These are phyloP conservation scores for Aspergillus funiculosus DNA, from an alignment of 495 filamentous ascomycete species.

Conservation along the genomic window DNA sequence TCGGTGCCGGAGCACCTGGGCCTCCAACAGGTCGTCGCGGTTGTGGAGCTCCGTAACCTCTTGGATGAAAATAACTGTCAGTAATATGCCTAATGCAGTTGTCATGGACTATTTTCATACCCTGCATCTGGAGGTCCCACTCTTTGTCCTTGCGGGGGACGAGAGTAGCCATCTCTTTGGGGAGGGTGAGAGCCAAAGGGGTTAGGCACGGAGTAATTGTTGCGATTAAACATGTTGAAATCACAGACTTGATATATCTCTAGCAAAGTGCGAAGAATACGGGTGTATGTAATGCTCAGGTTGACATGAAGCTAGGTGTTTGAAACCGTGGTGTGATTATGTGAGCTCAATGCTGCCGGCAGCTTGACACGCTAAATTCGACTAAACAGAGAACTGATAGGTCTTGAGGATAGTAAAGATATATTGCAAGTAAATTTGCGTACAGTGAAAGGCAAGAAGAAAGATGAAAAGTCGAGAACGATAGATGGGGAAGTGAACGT, in stretches of 20 bases:
- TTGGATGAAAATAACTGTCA: slow-evolving; percentile 24
- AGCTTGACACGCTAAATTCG: slow-evolving; percentile 9
- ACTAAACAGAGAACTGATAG: neutral
- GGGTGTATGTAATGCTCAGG: too few species aligned
- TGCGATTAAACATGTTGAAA: slow-evolving; percentile 49
- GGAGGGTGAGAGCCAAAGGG: slow-evolving; percentile 37
- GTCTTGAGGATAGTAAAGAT: too few species aligned
- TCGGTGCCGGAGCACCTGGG: slow-evolving; percentile 24
- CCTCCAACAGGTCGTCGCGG: slow-evolving; percentile 21
- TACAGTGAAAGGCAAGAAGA: neutral
- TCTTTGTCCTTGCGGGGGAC: slow-evolving; percentile 26
- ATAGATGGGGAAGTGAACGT: slow-evolving; percentile 5
- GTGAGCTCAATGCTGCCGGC: slow-evolving; percentile 12
- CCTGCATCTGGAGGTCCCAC: slow-evolving; percentile 13
- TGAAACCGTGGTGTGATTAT: neutral
- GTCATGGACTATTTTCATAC: slow-evolving; percentile 11
- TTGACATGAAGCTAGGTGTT: slow-evolving; percentile 18
- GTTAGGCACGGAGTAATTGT: slow-evolving; percentile 39
- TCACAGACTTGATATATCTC: neutral
- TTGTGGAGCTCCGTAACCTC: slow-evolving; percentile 35
- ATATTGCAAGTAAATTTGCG: neutral
- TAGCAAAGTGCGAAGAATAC: slow-evolving; percentile 3
- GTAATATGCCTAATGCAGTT: slow-evolving; percentile 25
- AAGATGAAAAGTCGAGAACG: neutral
- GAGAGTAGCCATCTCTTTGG: slow-evolving; percentile 37